Conservation (phyloP, 1,284 basidiomycete species). For the Porphyrellus sp. region DNA sequence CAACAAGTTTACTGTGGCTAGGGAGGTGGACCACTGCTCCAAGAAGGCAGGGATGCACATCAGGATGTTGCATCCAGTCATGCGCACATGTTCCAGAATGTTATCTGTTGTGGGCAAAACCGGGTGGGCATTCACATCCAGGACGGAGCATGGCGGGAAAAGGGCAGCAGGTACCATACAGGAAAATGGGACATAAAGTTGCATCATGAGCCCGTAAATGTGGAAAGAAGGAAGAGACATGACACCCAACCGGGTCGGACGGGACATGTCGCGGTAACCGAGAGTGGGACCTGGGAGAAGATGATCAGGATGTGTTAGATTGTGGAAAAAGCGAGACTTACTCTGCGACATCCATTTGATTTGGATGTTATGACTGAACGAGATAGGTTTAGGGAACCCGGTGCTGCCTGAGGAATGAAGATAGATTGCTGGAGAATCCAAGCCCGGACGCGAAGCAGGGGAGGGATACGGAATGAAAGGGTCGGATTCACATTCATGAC, state of each 20-base stretch:
- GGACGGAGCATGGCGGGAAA: background rate
- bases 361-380: background rate
- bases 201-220: background rate
- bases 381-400: slow-evolving; percentile 6
- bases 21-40: background rate
- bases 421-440: slow-evolving; percentile 9
- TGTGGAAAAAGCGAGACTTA: background rate
- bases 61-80: background rate
- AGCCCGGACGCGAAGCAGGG: background rate
- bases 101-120: background rate
- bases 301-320: background rate
- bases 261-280: background rate
- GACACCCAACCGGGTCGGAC: background rate
- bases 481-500: background rate
- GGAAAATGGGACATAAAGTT: background rate
- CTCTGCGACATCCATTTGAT: slow-evolving; percentile 6
- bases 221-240: background rate
- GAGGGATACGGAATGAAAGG: slow-evolving; percentile 2
- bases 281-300: background rate
- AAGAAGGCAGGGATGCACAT: background rate
- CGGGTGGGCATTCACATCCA: background rate
- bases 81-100: background rate
- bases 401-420: slow-evolving; percentile 11
- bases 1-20: background rate
- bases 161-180: background rate